Evolutionary conservation across 169 alveolate genomes (phyloP), one percentile per base, ranked within the genome.

Genomic region (Neospora caninum): DNA sequence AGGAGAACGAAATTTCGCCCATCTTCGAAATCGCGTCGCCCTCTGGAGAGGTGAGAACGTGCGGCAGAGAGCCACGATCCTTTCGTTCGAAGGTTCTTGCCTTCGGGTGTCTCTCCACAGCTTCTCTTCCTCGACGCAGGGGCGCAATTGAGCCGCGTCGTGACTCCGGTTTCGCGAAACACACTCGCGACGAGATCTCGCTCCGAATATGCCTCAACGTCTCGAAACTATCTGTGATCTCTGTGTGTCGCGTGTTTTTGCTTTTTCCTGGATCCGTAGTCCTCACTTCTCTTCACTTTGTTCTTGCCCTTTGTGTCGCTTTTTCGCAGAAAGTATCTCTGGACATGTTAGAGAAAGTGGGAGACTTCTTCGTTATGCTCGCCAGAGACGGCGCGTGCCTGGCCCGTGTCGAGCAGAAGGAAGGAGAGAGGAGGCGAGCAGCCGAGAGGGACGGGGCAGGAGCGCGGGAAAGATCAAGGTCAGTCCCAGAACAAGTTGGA

Each of bases 281-380:
- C n/a, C n/a, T n/a, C n/a, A n/a, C n/a, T n/a, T n/a, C n/a, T n/a
- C n/a, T n/a, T n/a, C n/a, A n/a, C 58, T 49, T 13, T 49, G 4
- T 13, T 13, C 22, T 13, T 49, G 58, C 58, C 4, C 58, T 13
- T 49, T 4, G 4, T 13, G 58, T 13, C 13, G 58, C 38, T 43
- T 41, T 84, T 18, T 34, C 42, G 41, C 49, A n/a, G 89, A n/a
- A 80, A 54, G 91, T 69, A 18, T 73, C 49, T 0, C 64, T 41
- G 1, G 94, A 91, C 36, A 80, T 80, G 78, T 53, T 91, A 0
- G 94, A 91, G 29, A n/a, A 88, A 27, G 89, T 49, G 69, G 80
- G 49, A n/a, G 94, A 91, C 83, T 91, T 91, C 83, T 38, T 91
- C 13, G 94, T 91, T 18, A 91, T 91, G 94, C 94, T 91, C 45